Conservation (phyloP, 768 basidiomycete genomes). For the Boletus vinaceobasis region DNA sequence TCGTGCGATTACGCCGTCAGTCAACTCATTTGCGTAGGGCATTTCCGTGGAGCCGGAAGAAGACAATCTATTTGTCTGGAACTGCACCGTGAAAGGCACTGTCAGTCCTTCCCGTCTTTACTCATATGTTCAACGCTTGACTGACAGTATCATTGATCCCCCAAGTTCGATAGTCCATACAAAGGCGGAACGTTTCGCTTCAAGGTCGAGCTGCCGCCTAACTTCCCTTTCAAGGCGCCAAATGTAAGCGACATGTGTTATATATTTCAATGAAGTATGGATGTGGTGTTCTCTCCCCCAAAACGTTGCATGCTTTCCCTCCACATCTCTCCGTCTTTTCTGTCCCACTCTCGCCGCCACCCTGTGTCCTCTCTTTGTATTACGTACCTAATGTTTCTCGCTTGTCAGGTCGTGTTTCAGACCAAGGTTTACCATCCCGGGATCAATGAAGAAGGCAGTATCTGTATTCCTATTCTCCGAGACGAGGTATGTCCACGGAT, state of each 20-base stretch:
- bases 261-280: conserved; percentile 1
- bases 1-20: conserved; percentile 7
- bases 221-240: conserved; percentile 87
- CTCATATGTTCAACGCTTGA: not conserved
- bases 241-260: conserved; percentile 41
- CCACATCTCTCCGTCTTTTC: not conserved
- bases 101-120: conserved; percentile 40
- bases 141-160: conserved; percentile 2
- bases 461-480: conserved; percentile 79
- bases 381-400: conserved; percentile 18
- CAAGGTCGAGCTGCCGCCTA: conserved; percentile 65
- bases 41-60: conserved; percentile 61
- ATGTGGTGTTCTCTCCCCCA: conserved; percentile 11
- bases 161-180: conserved; percentile 75
- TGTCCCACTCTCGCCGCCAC: not conserved
- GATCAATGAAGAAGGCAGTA: conserved; percentile 83
- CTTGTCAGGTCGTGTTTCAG: conserved; percentile 66
- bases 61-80: conserved; percentile 74
- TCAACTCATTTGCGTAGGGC: conserved; percentile 42
- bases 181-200: conserved; percentile 79
- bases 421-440: conserved; percentile 91
- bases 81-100: conserved; percentile 69
- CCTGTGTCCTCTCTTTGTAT: conserved; percentile 1
- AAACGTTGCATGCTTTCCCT: conserved; percentile 16
- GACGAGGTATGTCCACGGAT: conserved; percentile 59